Evolutionary conservation across 1,284 basidiomycete species (phyloP), one percentile per base, ranked within the genome.

Genomic region (Rhodotorula sp.): DNA sequence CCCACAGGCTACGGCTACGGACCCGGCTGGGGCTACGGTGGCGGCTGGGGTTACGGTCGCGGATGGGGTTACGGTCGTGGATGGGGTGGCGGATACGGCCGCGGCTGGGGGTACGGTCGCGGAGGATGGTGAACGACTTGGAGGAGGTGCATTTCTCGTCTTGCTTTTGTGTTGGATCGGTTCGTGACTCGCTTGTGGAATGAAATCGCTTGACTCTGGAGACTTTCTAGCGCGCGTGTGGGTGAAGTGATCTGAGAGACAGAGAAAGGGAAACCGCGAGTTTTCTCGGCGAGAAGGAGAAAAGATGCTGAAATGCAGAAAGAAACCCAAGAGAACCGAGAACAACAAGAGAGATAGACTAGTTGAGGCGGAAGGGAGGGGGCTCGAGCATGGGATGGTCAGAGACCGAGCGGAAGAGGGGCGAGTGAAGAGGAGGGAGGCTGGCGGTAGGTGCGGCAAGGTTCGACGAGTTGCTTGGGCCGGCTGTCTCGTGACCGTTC

Each of bases 361-460:
- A 67, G 59, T 31, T 23, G 26, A 58, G 65, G 39, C 14, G 62
- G 52, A 64, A 54, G 16, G 61, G 16, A 3, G 61, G 51, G 16
- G 48, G 48, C 10, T 31, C 48, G 20, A 49, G 62, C n/a, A 63
- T 18, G 43, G n/a, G 3, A 18, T 23, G 52, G 3, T 58, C 62
- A 43, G 39, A 43, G 39, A 43, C 39, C 39, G 39, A 43, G 23
- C 54, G 51, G 48, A 71, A 71, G 18, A 71, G 66, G 21, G 70
- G 62, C 46, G 70, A 65, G 56, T 64, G 70, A 0, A 71, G 62
- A 3, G 70, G 70, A 7, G 62, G 54, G 31, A 70, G 58, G 16
- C 52, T 65, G 16, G 69, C 56, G 8, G 69, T 63, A n/a, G 69
- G 69, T 6, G 60, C 66, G 1, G 65, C 39, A 7, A 67, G n/a